phyloP scores from a whole-genome alignment of 2,329 filamentous ascomycete species.

The Neonectria neomacrospora region DNA sequence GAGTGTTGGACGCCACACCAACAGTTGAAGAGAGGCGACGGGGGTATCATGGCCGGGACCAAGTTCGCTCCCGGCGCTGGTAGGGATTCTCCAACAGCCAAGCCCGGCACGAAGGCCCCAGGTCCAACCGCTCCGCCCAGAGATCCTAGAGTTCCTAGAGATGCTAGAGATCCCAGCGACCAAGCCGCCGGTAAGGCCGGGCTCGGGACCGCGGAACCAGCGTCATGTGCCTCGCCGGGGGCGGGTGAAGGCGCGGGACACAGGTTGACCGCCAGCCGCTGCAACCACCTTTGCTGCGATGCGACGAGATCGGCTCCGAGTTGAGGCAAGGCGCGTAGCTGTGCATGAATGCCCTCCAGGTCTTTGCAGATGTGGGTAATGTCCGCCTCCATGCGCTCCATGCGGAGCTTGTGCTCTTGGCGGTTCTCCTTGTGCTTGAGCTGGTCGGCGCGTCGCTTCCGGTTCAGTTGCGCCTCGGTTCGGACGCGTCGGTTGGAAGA shows the following conservation, averaged over 20 bases:
- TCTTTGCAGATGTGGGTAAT: conserved; percentile 37
- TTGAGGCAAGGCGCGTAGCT: conserved; percentile 30
- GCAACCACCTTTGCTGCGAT: conserved; percentile 23
- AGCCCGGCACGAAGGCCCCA: background rate
- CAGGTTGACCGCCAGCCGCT: conserved; percentile 16
- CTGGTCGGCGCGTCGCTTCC: conserved; percentile 41
- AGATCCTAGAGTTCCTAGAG: no score
- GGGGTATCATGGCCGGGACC: conserved; percentile 27
- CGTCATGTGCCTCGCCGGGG: conserved; percentile 25
- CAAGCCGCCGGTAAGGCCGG: conserved; percentile 24
- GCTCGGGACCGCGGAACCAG: conserved; percentile 13
- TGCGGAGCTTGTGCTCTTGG: conserved; percentile 40
- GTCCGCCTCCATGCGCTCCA: conserved; percentile 44
- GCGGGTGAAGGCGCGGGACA: conserved; percentile 4
- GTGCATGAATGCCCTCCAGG: conserved; percentile 34
- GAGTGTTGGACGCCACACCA: conserved; percentile 43
- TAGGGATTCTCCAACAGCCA: conserved; percentile 12
- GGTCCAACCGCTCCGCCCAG: conserved; percentile 6
- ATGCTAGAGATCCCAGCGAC: conserved; percentile 4
- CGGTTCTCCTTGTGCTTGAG: conserved; percentile 43
- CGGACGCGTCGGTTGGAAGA: conserved; percentile 35
- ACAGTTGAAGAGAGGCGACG: conserved; percentile 37
- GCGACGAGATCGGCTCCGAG: conserved; percentile 27
- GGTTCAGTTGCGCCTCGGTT: conserved; percentile 43
- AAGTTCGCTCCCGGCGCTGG: conserved; percentile 16